Conservation (phyloP, 1,139 yeast species). For the Magnusiomyces tetraspermus region DNA sequence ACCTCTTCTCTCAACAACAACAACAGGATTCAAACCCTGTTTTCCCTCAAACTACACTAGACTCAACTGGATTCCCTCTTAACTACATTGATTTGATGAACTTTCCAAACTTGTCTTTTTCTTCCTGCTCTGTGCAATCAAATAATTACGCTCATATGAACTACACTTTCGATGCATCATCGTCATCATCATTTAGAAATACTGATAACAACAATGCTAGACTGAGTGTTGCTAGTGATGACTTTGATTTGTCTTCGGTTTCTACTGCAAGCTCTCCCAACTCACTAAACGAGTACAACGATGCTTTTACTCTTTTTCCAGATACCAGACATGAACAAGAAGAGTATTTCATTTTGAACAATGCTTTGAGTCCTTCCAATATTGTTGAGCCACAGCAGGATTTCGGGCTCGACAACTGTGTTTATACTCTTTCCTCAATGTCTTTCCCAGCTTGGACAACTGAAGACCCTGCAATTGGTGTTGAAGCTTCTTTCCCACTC, state of each 20-base stretch:
- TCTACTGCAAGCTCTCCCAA: neutral
- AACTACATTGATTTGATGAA: too few relatives aligned
- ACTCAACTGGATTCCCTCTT: neutral
- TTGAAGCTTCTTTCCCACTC: too few relatives aligned
- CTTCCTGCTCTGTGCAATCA: neutral
- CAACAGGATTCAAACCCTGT: too few relatives aligned
- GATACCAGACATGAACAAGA: neutral
- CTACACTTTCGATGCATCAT: neutral
- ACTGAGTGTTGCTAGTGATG: neutral
- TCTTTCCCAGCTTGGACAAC: too few relatives aligned
- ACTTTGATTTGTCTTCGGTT: neutral
- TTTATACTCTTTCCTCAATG: too few relatives aligned
- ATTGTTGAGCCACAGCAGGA: too few relatives aligned
- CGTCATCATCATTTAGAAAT: too few relatives aligned
- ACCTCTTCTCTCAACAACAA: too few relatives aligned
- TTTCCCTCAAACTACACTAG: neutral
- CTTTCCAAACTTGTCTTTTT: neutral
- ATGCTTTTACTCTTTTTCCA: neutral
- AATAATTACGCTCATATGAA: neutral
- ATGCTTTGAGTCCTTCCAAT: too few relatives aligned
- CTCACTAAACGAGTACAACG: neutral
- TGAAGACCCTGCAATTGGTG: too few relatives aligned
- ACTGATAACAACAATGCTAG: neutral
- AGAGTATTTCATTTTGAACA: too few relatives aligned
- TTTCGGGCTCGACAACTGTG: too few relatives aligned